Evolutionary conservation across 2,329 filamentous ascomycete species (phyloP).

Genomic region (Celoporthe dispersa): DNA sequence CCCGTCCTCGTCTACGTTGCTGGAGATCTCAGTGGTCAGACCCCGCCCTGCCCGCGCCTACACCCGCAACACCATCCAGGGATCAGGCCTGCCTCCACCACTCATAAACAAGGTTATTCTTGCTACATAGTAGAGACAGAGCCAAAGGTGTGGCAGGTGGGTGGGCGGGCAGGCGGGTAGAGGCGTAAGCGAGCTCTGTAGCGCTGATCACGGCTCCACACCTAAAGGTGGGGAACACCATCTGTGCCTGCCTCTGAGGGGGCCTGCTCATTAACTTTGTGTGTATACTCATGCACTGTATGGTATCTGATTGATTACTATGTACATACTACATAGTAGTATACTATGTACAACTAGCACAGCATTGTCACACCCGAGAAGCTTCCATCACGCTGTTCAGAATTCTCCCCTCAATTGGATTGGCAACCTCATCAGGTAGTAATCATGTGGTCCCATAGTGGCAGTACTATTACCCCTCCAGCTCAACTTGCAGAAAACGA

Average conservation of each 20-base stretch:
- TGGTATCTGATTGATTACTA: neutral
- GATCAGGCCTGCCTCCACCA: conserved; percentile 17
- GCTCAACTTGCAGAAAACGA: neutral
- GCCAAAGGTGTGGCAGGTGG: neutral
- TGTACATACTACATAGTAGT: neutral
- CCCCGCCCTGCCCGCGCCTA: too few relatives aligned
- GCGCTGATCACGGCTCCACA: conserved; percentile 12
- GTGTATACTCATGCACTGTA: neutral
- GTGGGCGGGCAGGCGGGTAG: conserved; percentile 11
- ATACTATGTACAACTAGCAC: neutral
- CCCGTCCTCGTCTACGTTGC: neutral
- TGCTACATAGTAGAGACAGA: neutral
- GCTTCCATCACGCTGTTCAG: neutral
- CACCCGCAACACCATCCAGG: conserved; percentile 1
- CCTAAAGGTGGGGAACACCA: neutral
- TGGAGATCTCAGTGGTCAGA: too few relatives aligned
- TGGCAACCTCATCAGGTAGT: neutral
- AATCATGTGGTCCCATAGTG: neutral
- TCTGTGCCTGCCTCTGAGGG: neutral
- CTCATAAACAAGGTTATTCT: neutral
- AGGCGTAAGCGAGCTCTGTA: conserved; percentile 22
- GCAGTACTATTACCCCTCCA: neutral
- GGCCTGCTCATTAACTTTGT: neutral
- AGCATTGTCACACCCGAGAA: neutral
- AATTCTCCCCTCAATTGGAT: neutral